Base-by-base conservation (phyloP, 2,329 filamentous ascomycete species). In the Hawksworthiomyces lignivorus region DNA sequence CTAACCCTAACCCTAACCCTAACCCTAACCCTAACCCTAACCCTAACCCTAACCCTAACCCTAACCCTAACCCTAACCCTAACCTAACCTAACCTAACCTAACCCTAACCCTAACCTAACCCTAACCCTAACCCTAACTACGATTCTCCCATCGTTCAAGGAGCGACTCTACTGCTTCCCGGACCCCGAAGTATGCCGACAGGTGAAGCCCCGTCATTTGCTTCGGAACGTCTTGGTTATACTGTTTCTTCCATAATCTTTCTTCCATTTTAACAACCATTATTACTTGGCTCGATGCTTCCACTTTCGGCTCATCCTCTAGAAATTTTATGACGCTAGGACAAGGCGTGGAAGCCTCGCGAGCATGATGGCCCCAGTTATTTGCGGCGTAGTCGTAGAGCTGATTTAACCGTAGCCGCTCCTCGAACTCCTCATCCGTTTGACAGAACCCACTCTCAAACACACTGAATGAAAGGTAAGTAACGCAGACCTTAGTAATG, bases 361-460 rank as follows among this genome's bases (percentile, higher is more conserved):
- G 35, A 18, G 35, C 24, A 20, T 37, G 35, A 18, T 28, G 15
- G 7, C 35, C 35, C 35, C 35, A 37, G 35, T 37, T 37, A 7
- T 26, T 7, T 19, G 35, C 24, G 15, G 35, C 24, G n/a, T 37
- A 35, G 18, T 22, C 7, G 32, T 35, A 35, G 19, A 35, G 20
- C 18, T 11, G 32, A 14, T 35, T 22, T 14, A n/a, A 22, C 11
- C 11, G 32, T 12, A 35, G 19, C 6, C 32, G 32, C 5, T 35
- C 11, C 9, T 35, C 11, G 4, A 22, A 22, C 7, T 35, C 19
- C 12, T 3, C 3, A 9, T 10, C 19, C 32, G n/a, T n/a, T n/a
- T n/a, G n/a, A n/a, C n/a, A n/a, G n/a, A n/a, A n/a, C n/a, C n/a
- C n/a, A n/a, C n/a, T n/a, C n/a, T n/a, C n/a, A n/a, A 35, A 36